Base-by-base conservation (phyloP, 768 basidiomycete genomes). In the Crucibulum laeve region DNA sequence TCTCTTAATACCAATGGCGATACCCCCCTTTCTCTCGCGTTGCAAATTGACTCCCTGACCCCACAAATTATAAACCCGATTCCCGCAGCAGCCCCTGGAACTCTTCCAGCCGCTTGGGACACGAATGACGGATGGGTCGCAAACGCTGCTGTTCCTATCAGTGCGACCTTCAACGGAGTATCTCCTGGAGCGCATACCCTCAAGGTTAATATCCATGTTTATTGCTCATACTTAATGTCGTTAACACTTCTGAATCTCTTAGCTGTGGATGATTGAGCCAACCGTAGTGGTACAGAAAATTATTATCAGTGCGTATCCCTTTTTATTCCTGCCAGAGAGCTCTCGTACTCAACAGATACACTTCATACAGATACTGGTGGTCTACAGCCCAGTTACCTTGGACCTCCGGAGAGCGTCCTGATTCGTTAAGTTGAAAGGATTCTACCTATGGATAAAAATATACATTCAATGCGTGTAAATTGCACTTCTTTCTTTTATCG, bases 201-300 rank as follows among this genome's bases (percentile, higher is more conserved):
- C 42, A 82, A 74, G 63, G 73, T 79, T 35, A 15, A 54, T n/a
- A n/a, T n/a, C n/a, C n/a, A n/a, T n/a, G 28, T 7, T 50, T 25
- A n/a, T 39, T 36, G 8, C 15, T 5, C n/a, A 42, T 23, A 11
- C 25, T 13, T 36, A 35, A 15, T 24, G 37, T 21, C n/a, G 34
- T 26, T 33, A 32, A 40, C 40, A 22, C 25, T 40, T 5, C 34
- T 18, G 5, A 14, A 25, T 7, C 5, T 25, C 33, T 13, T 43
- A 74, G 74, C 60, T 82, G 17, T 77, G 66, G 55, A 73, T 76
- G 65, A 69, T 82, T 34, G 79, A 82, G 50, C 76, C 79, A 4
- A 73, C 74, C 3, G 77, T 82, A 10, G 74, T 80, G 1, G 62
- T 82, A 19, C 75, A 83, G 56, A 82, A 79, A 54, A 74, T 83